These are phyloP conservation scores for Mimosa pudica DNA, from an alignment of 306 rosid species.

Conservation along the genomic window DNA sequence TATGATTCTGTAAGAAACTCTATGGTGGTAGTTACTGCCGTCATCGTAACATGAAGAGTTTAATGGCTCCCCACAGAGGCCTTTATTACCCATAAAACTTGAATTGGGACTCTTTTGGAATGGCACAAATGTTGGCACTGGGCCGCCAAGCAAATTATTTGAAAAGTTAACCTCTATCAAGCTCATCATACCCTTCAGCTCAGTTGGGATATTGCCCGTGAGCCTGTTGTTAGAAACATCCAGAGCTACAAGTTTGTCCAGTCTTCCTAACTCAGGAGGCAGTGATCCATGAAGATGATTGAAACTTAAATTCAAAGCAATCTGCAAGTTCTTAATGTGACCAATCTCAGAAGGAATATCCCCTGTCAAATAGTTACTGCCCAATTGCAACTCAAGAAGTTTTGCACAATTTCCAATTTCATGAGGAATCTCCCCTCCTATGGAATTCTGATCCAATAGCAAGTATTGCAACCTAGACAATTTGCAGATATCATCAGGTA, in stretches of 20 bases:
- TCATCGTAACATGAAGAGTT: conserved; percentile 59
- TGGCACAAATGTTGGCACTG: conserved; percentile 79
- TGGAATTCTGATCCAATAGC: conserved; percentile 83
- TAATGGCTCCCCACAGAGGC: conserved; percentile 94
- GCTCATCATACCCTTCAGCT: conserved; percentile 93
- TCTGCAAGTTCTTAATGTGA: conserved; percentile 92
- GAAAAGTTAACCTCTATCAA: conserved; percentile 98
- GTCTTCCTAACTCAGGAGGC: conserved; percentile 83
- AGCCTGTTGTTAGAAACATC: conserved; percentile 89
- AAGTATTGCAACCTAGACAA: conserved; percentile 87
- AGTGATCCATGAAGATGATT: conserved; percentile 82
- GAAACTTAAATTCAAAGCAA: conserved; percentile 90
- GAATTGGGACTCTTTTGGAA: conserved; percentile 90
- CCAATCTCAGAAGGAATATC: conserved; percentile 79
- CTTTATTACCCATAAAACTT: conserved; percentile 78
- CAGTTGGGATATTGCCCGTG: conserved; percentile 75
- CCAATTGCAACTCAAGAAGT: conserved; percentile 83
- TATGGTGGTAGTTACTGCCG: conserved; percentile 63
- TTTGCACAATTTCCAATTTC: conserved; percentile 88
- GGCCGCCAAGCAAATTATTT: conserved; percentile 76
- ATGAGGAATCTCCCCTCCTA: conserved; percentile 87
- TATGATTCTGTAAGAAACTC: conserved; percentile 88
- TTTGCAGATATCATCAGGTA: conserved; percentile 85
- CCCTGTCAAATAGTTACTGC: conserved; percentile 86
- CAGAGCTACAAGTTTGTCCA: conserved; percentile 93